Conservation (phyloP, 371 early-diverging fungal genomes). For the Mortierella sp. region DNA sequence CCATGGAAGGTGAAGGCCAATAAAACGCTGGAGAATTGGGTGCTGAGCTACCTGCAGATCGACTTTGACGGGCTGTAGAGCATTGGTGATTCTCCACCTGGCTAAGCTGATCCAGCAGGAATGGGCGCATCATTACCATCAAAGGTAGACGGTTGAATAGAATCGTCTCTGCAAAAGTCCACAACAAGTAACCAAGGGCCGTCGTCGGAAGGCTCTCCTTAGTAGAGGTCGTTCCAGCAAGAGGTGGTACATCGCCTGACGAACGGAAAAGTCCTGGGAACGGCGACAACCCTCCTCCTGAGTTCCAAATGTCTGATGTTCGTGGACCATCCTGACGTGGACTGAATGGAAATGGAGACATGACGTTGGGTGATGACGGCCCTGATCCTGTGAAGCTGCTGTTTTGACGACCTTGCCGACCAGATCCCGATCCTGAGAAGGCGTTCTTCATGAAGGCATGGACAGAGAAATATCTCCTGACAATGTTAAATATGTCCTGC, state of each 20-base stretch:
- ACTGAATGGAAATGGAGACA: conserved; percentile 18
- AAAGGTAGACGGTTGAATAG: conserved; percentile 61
- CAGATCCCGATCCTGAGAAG: conserved; percentile 6
- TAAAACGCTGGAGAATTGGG: conserved; percentile 43
- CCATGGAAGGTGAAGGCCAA: conserved; percentile 39
- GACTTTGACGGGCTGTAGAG: conserved; percentile 1
- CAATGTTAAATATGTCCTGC: conserved; percentile 55
- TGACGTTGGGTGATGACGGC: conserved; percentile 24
- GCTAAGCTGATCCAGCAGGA: conserved; percentile 60
- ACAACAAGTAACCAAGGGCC: conserved; percentile 62
- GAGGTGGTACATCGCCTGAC: conserved; percentile 14
- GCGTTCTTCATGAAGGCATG: conserved; percentile 18
- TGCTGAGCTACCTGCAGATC: conserved; percentile 26
- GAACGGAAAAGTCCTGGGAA: conserved; percentile 19
- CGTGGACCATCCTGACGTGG: conserved; percentile 23
- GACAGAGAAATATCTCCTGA: conserved; percentile 57
- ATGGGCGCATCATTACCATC: conserved; percentile 60
- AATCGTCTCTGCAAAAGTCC: conserved; percentile 68
- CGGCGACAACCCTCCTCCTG: conserved; percentile 4
- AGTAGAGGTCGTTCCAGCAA: neutral
- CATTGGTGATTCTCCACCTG: conserved; percentile 24
- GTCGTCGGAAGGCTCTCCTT: conserved; percentile 25
- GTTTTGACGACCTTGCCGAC: conserved; percentile 7
- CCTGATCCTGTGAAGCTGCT: conserved; percentile 13
- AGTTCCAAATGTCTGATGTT: conserved; percentile 13